Conservation (phyloP, 495 filamentous ascomycete genomes). For the Penicillium cataractarum region DNA sequence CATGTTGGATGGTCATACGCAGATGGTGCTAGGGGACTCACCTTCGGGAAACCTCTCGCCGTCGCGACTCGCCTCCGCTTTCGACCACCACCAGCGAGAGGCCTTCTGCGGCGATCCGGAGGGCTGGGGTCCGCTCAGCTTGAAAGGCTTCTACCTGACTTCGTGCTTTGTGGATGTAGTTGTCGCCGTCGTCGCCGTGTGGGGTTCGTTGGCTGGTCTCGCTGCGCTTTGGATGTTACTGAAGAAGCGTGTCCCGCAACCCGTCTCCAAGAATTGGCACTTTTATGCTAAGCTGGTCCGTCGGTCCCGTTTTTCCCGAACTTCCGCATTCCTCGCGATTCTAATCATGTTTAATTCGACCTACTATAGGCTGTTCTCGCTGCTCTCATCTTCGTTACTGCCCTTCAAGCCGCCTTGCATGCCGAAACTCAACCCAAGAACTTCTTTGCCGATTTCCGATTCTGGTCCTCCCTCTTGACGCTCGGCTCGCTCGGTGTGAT, state of each 20-base stretch:
- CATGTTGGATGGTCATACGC: constrained; percentile 51
- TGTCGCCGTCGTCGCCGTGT: constrained; percentile 74
- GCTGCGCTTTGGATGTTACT: constrained; percentile 76
- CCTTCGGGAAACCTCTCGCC: constrained; percentile 34
- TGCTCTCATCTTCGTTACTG: constrained; percentile 66
- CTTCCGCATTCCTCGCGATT: constrained; percentile 4
- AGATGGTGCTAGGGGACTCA: constrained; percentile 45
- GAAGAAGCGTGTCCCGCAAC: constrained; percentile 62
- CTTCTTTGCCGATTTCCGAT: constrained; percentile 83
- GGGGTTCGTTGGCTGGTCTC: constrained; percentile 74
- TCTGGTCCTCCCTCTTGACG: constrained; percentile 82
- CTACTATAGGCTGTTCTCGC: constrained; percentile 65
- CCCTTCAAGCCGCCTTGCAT: constrained; percentile 76
- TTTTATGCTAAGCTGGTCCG: constrained; percentile 90
- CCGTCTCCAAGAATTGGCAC: constrained; percentile 86
- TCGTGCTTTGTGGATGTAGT: constrained; percentile 94
- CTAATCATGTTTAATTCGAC: constrained; percentile 23
- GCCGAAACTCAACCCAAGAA: constrained; percentile 68
- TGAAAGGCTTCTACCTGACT: constrained; percentile 85
- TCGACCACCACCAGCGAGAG: constrained; percentile 49
- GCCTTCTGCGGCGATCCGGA: constrained; percentile 83
- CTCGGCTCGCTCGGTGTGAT: constrained; percentile 79
- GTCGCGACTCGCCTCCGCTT: constrained; percentile 33
- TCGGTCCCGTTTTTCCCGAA: constrained; percentile 16
- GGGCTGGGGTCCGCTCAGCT: constrained; percentile 94